These are phyloP conservation scores for Lipomyces yamadae DNA, from an alignment of 805 yeast genomes.

Conservation along the genomic window DNA sequence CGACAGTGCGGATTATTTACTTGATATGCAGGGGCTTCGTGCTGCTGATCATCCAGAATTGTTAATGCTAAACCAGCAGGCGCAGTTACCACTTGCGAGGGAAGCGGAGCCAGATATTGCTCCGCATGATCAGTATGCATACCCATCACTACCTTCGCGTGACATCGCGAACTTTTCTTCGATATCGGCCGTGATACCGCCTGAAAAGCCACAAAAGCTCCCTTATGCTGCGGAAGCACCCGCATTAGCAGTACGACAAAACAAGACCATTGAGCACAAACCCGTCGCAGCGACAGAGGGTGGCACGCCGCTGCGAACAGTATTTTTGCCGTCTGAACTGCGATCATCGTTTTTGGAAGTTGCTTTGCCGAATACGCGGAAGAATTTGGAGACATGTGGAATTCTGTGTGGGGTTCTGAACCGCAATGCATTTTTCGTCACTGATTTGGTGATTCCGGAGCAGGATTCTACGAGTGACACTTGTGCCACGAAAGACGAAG, in stretches of 20 bases:
- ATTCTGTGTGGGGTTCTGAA: conserved; percentile 66
- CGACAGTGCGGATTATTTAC: neutral
- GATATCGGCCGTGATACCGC: neutral
- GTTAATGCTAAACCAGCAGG: conserved; percentile 10
- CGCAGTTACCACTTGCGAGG: neutral
- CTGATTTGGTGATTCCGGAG: conserved; percentile 64
- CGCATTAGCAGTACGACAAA: conserved; percentile 10
- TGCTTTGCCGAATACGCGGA: conserved; percentile 56
- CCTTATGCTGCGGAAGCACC: conserved; percentile 5
- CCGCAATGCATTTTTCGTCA: conserved; percentile 65
- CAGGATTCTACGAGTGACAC: conserved; percentile 68
- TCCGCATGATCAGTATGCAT: conserved; percentile 1
- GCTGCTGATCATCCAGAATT: conserved; percentile 23
- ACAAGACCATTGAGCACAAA: conserved; percentile 30
- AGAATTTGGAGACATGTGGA: conserved; percentile 67
- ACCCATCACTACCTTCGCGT: conserved; percentile 18
- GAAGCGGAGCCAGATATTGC: neutral
- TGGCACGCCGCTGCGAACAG: conserved; percentile 59
- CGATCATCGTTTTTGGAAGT: conserved; percentile 52
- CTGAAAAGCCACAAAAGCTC: conserved; percentile 13
- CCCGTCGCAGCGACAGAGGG: conserved; percentile 55
- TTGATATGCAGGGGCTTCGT: conserved; percentile 29
- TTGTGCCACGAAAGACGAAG: conserved; percentile 66
- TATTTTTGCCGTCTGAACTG: conserved; percentile 56
- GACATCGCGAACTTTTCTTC: neutral